Evolutionary conservation across 208 protist genomes (phyloP).

Genomic region (Leishmania aethiopica): DNA sequence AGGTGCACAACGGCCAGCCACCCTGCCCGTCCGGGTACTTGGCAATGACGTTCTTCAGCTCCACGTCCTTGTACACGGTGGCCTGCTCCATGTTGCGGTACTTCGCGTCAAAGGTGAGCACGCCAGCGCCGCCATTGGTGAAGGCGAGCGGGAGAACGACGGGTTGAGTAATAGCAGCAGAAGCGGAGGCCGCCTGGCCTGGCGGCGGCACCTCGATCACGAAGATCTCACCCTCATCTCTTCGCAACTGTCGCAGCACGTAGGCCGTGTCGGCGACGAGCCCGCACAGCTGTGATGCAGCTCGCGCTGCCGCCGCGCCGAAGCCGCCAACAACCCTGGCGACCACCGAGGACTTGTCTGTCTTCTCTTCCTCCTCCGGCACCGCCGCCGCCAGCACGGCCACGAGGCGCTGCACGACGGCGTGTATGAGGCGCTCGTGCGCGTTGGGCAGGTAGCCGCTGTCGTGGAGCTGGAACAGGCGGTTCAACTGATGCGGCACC

Average conservation of each 20-base stretch:
- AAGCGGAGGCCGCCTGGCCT: not conserved
- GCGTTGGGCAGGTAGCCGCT: constrained; percentile 24
- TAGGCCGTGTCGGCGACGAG: constrained; percentile 51
- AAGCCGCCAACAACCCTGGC: not conserved
- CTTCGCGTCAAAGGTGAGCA: constrained; percentile 67
- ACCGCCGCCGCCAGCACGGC: constrained; percentile 14
- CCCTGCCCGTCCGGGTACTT: constrained; percentile 88
- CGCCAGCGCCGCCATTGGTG: constrained; percentile 51
- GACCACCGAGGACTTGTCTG: not conserved
- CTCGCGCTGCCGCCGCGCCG: not conserved
- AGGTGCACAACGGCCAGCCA: constrained; percentile 54
- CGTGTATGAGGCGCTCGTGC: constrained; percentile 29
- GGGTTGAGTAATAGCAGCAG: constrained; percentile 19
- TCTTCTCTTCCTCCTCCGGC: not conserved
- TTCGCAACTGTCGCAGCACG: constrained; percentile 46
- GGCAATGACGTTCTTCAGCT: constrained; percentile 65
- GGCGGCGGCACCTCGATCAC: constrained; percentile 43
- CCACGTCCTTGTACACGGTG: constrained; percentile 73
- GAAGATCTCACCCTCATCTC: constrained; percentile 57
- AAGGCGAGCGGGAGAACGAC: constrained; percentile 64
- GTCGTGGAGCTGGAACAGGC: constrained; percentile 35
- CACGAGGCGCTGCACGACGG: constrained; percentile 30
- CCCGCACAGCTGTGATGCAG: constrained; percentile 9
- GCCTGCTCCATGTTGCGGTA: constrained; percentile 78
- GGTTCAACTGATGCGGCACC: constrained; percentile 20